A percentile compares a stretch with the other conserved stretches of the same genome.
phyloP scores from a whole-genome alignment of 495 filamentous ascomycete species.

The Choiromyces venosus region DNA sequence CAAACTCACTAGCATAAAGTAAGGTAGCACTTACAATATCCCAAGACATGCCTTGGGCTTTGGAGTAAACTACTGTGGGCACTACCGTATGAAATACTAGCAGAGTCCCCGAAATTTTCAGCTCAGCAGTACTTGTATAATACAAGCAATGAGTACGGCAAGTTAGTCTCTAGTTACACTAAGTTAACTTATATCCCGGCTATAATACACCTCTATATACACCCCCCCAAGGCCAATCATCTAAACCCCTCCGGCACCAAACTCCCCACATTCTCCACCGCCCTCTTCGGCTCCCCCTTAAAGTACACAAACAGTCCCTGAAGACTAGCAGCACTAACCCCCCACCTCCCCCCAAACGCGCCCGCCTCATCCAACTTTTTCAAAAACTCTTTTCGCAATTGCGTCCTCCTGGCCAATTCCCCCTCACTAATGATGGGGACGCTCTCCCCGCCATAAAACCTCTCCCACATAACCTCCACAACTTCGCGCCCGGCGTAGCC shows the following conservation, averaged over 20 bases:
- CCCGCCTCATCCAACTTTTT: conserved; percentile 48
- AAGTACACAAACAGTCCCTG: conserved; percentile 93
- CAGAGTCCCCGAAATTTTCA: no score
- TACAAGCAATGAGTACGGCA: no score
- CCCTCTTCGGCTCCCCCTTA: conserved; percentile 81
- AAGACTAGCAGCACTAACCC: conserved; percentile 77
- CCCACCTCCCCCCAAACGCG: conserved; percentile 46
- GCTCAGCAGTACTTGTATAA: no score
- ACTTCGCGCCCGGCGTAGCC: conserved; percentile 83
- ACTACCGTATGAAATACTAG: no score
- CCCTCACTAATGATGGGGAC: conserved; percentile 51
- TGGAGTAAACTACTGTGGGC: no score
- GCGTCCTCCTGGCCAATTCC: conserved; percentile 50
- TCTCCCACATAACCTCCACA: conserved; percentile 81
- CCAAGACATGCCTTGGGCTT: no score
- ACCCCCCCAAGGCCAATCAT: conserved; percentile 1
- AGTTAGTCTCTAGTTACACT: no score
- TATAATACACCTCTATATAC: background rate
- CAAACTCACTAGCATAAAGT: no score
- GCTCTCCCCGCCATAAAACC: conserved; percentile 87
- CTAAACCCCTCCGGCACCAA: conserved; percentile 49
- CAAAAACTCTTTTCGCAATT: conserved; percentile 55
- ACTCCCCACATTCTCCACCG: conserved; percentile 69
- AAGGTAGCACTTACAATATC: no score
- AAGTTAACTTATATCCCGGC: background rate